A percentile compares a stretch with the other conserved stretches of the same genome.
These are phyloP conservation scores for Claviceps cyperi DNA, from an alignment of 2,329 filamentous ascomycete species.

Conservation along the genomic window DNA sequence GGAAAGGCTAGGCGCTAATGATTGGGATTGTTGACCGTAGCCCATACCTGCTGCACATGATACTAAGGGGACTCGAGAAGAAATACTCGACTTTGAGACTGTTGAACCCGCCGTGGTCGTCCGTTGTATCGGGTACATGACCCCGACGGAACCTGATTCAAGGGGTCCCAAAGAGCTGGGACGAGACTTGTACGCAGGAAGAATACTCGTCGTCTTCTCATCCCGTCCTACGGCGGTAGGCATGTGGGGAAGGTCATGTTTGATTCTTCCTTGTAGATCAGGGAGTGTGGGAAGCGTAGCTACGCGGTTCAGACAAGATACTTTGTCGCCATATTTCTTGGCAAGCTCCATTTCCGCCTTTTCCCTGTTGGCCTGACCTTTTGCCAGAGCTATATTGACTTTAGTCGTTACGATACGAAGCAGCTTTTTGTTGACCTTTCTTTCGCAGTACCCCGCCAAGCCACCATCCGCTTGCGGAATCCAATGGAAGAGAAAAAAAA, in stretches of 20 bases:
- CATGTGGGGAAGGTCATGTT: conserved; percentile 40
- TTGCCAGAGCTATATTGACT: conserved; percentile 76
- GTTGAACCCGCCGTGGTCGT: conserved; percentile 40
- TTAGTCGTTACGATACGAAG: conserved; percentile 73
- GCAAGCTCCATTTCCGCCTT: conserved; percentile 36
- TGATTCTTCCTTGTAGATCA: conserved; percentile 14
- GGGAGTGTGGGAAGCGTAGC: conserved; percentile 55
- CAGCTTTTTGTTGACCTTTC: conserved; percentile 78
- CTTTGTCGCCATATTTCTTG: conserved; percentile 37
- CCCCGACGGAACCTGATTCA: conserved; percentile 38
- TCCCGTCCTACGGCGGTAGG: conserved; percentile 41
- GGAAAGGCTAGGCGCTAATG: conserved; percentile 23
- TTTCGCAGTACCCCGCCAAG: conserved; percentile 72
- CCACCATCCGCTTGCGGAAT: conserved; percentile 72
- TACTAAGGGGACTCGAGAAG: conserved; percentile 49
- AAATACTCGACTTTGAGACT: conserved; percentile 44
- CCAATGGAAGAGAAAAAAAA: conserved; percentile 85
- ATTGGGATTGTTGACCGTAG: conserved; percentile 23
- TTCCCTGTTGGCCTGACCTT: conserved; percentile 50
- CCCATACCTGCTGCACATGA: conserved; percentile 47
- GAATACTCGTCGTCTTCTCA: conserved; percentile 44
- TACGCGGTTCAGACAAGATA: conserved; percentile 32
- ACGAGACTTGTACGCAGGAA: conserved; percentile 48
- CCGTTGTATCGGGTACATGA: conserved; percentile 34
- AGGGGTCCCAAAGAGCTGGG: conserved; percentile 38